Evolutionary conservation across 495 filamentous ascomycete genomes (phyloP).

Genomic region (Annulohypoxylon stygium): DNA sequence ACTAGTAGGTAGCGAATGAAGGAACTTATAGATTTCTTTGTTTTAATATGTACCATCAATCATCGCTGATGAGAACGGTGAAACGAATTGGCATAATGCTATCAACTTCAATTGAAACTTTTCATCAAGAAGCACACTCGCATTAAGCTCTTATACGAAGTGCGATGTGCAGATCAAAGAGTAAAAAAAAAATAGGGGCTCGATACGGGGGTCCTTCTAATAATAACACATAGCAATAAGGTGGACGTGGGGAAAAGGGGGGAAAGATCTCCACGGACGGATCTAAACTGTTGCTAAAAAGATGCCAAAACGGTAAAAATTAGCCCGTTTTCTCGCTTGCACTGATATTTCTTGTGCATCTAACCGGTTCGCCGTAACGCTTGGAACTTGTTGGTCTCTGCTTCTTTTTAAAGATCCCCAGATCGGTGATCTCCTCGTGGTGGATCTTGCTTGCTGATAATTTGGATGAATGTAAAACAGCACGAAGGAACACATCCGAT

Average conservation of each 20-base stretch:
- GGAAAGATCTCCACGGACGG: slow-evolving; percentile 35
- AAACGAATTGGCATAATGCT: slow-evolving; percentile 29
- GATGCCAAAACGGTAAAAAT: slow-evolving; percentile 20
- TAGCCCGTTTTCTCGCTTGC: slow-evolving; percentile 24
- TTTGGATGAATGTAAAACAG: slow-evolving; percentile 29
- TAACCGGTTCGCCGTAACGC: slow-evolving; percentile 27
- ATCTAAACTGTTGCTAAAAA: slow-evolving; percentile 29
- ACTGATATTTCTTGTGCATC: slow-evolving; percentile 34
- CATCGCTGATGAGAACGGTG: neutral
- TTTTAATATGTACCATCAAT: neutral
- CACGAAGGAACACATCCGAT: neutral
- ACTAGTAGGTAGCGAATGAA: neutral
- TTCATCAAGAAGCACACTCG: neutral
- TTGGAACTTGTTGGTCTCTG: slow-evolving; percentile 38
- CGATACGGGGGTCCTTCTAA: slow-evolving; percentile 26
- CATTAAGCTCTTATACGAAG: slow-evolving; percentile 27
- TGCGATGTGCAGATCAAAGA: slow-evolving; percentile 32
- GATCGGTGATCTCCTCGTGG: slow-evolving; percentile 42
- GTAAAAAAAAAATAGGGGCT: slow-evolving; percentile 31
- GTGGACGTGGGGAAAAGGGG: slow-evolving; percentile 39
- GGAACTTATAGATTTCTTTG: neutral
- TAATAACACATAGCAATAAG: slow-evolving; percentile 31
- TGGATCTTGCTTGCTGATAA: slow-evolving; percentile 30
- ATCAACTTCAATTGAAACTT: slow-evolving; percentile 16
- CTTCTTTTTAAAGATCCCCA: slow-evolving; percentile 36